Evolutionary conservation across 2,329 filamentous ascomycete genomes (phyloP), one percentile per base, ranked within the genome.

Genomic region (Fusarium nematophilum): DNA sequence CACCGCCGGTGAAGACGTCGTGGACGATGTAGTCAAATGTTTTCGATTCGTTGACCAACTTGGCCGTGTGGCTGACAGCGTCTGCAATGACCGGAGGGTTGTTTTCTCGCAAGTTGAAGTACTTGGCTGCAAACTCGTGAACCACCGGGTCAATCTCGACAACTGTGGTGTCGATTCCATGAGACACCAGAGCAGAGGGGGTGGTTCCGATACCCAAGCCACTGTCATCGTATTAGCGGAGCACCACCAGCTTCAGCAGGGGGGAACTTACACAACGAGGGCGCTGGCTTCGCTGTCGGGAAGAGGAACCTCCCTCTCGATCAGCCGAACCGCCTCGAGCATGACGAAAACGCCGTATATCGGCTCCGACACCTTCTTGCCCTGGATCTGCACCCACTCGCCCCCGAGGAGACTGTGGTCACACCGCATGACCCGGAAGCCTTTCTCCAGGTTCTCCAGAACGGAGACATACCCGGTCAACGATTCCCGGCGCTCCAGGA

Each of bases 281-380:
- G 94, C 94, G 42, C 86, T 90, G 38, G 91, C 90, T 55, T 91
- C 79, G n/a, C 76, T 76, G 65, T 93, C 90, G 2, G 77, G 77
- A 45, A 80, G 75, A 11, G 75, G 77, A 25, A 82, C 79, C 5
- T 81, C 76, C 1, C 80, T 80, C 65, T 95, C 82, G 18, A 97
- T 82, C 26, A 99, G 83, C 17, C 95, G 86, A 6, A 98, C 90
- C 4, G 94, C 92, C 74, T 99, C 95, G 1, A 99, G 85, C 83
- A 97, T 96, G 21, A 92, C 89, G 73, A 99, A 99, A n/a, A 98
- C 90, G 9, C 92, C 90, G 72, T 98, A 99, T 51, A 99, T 92
- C 1, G 94, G 92, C 75, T 99, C 95, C 9, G 86, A 85, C 14
- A 92, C 83, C 59, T 71, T 78, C 44, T 76, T 81, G 56, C 72